phyloP scores from a whole-genome alignment of 2,329 filamentous ascomycete species.

The Pseudogymnoascus sp. region DNA sequence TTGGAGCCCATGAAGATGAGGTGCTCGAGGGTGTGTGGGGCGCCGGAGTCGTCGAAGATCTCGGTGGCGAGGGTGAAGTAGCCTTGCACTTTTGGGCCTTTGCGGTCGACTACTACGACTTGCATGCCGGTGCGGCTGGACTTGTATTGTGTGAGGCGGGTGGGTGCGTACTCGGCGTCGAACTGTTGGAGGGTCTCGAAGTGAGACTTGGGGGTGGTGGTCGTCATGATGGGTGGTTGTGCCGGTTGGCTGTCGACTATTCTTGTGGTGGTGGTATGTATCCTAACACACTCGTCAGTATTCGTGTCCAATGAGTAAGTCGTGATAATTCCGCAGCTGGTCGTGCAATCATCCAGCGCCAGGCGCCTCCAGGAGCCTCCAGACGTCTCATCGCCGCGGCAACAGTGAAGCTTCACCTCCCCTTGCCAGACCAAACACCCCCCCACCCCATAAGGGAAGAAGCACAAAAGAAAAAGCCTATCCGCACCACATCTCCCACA shows the following conservation, averaged over 20 bases:
- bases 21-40: conserved; percentile 80
- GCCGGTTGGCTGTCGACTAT: background rate
- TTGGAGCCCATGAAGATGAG: conserved; percentile 85
- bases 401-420: background rate
- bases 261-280: background rate
- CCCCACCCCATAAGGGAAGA: background rate
- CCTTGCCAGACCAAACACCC: background rate
- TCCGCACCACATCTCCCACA: background rate
- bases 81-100: conserved; percentile 90
- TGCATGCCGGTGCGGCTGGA: conserved; percentile 92
- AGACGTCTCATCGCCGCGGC: background rate
- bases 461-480: background rate
- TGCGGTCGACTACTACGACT: conserved; percentile 81
- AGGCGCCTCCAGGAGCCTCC: background rate
- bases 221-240: background rate
- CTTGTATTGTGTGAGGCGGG: conserved; percentile 88
- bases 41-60: conserved; percentile 93
- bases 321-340: background rate
- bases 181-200: conserved; percentile 85
- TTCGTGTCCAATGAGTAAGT: background rate
- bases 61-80: conserved; percentile 96
- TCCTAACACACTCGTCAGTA: background rate
- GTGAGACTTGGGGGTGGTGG: conserved; percentile 36
- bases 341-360: background rate
- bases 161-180: conserved; percentile 81